Evolutionary conservation across 78 protist species (phyloP), one percentile per base, ranked within the genome.

Genomic region (Speleostelium caveatum): DNA sequence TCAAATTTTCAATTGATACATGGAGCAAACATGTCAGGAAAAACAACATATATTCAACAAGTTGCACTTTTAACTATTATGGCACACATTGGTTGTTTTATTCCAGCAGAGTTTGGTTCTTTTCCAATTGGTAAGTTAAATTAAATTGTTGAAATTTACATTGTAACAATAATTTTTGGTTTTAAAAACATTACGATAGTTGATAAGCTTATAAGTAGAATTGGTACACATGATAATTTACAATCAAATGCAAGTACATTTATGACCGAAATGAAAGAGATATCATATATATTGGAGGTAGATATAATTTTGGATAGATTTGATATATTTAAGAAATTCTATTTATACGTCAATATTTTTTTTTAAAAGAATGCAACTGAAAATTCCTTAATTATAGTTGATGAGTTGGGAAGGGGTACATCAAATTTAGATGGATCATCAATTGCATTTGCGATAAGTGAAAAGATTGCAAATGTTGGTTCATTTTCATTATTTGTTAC

Each of bases 1-100:
- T 49, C 85, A 8, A 72, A 73, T 35, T 91, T 78, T 36, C 95
- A 91, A 24, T 51, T 91, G 22, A 38, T 91, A 14, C 77, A 80
- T 62, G 95, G 95, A 36, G 83, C 90, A 30, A 91, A 91, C 38
- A 91, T 91, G 94, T 76, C 78, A 41, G 95, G 95, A n/a, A 91
- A 91, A 39, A 53, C 92, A 38, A 91, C 95, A 26, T 91, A 91
- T 22, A 83, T 91, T 72, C 76, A 78, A 85, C 95, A 91, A 72
- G 90, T 91, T 32, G 80, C 87, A 12, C 51, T 91, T 7, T 60
- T 91, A 17, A 71, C 95, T 24, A 66, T 91, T 12, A 63, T 91
- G 21, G 95, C 95, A 3, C 86, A 76, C 14, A 74, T 80, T 55
- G 95, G 95, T 24, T 61, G 80, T 63, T 91, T 68, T 39, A 32